These are phyloP conservation scores for Xerocomus nothofagi DNA, from an alignment of 1,284 basidiomycete genomes.

Conservation along the genomic window DNA sequence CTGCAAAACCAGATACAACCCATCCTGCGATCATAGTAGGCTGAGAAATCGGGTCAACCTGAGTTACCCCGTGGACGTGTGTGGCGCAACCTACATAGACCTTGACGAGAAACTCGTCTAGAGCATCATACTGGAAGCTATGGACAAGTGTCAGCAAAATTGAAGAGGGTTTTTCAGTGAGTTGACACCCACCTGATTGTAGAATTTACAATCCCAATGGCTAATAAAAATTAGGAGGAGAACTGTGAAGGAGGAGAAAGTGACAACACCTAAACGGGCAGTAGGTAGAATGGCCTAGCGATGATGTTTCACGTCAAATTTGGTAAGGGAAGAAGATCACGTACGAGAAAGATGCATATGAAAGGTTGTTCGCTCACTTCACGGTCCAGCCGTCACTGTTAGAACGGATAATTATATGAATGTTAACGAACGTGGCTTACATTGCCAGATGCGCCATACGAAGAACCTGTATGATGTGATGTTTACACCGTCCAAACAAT, in stretches of 20 bases:
- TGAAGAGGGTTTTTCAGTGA: not conserved
- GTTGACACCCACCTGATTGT: not conserved
- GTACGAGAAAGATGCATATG: constrained; percentile 8
- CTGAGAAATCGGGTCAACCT: not conserved
- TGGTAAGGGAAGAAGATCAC: not conserved
- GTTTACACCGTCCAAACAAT: not conserved
- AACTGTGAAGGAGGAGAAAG: not conserved
- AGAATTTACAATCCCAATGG: constrained; percentile 2
- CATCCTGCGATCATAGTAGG: constrained; percentile 10
- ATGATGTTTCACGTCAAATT: not conserved
- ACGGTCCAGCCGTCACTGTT: not conserved
- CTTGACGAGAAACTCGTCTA: not conserved
- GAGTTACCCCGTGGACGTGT: not conserved
- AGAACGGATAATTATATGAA: not conserved
- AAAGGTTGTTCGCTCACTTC: constrained; percentile 5
- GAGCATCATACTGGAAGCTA: not conserved
- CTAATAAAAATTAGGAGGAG: not conserved
- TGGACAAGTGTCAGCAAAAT: not conserved
- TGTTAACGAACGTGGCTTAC: not conserved
- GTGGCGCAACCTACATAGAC: constrained; percentile 1
- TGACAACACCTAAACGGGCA: not conserved
- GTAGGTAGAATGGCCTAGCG: not conserved
- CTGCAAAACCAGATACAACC: not conserved
- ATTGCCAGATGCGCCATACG: constrained; percentile 15
- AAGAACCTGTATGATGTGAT: constrained; percentile 2